phyloP scores from a whole-genome alignment of 2,329 filamentous ascomycete genomes.

The Aspergillus sojae region DNA sequence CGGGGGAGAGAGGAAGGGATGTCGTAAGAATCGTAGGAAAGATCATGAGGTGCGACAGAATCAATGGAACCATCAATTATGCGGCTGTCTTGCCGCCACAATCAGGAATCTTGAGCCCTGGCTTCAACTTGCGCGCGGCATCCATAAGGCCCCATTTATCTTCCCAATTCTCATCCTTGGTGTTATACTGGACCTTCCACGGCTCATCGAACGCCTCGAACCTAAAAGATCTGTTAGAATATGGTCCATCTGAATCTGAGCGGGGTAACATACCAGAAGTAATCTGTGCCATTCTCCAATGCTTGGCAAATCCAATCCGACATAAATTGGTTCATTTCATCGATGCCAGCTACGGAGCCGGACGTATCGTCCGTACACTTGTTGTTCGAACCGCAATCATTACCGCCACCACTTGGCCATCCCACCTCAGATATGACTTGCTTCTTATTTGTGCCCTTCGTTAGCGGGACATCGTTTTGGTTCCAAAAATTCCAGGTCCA shows the following conservation, averaged over 20 bases:
- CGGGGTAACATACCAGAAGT: constrained; percentile 72
- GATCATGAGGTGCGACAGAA: background rate
- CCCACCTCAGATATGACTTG: constrained; percentile 90
- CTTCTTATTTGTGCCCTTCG: constrained; percentile 61
- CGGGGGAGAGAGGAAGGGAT: background rate
- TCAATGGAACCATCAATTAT: constrained; percentile 22
- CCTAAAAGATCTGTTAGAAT: constrained; percentile 44
- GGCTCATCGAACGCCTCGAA: constrained; percentile 97
- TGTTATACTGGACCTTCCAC: constrained; percentile 82
- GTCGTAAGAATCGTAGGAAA: background rate
- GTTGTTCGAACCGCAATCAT: constrained; percentile 65
- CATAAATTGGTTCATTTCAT: constrained; percentile 85
- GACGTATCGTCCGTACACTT: constrained; percentile 58
- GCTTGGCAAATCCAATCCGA: constrained; percentile 80
- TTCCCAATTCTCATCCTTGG: constrained; percentile 74
- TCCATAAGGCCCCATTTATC: constrained; percentile 95
- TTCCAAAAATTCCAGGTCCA: constrained; percentile 90
- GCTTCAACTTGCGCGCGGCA: constrained; percentile 78
- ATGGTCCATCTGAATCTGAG: background rate
- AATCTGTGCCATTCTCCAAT: constrained; percentile 80
- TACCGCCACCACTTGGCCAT: constrained; percentile 85
- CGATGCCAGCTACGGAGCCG: constrained; percentile 77
- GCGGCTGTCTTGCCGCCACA: constrained; percentile 73
- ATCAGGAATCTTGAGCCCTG: constrained; percentile 81
- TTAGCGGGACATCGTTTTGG: constrained; percentile 66